A percentile compares a stretch with the other conserved stretches of the same genome.
phyloP scores from a whole-genome alignment of 192 early-diverging fungal genomes.

The Gamsiella multidivaricata region DNA sequence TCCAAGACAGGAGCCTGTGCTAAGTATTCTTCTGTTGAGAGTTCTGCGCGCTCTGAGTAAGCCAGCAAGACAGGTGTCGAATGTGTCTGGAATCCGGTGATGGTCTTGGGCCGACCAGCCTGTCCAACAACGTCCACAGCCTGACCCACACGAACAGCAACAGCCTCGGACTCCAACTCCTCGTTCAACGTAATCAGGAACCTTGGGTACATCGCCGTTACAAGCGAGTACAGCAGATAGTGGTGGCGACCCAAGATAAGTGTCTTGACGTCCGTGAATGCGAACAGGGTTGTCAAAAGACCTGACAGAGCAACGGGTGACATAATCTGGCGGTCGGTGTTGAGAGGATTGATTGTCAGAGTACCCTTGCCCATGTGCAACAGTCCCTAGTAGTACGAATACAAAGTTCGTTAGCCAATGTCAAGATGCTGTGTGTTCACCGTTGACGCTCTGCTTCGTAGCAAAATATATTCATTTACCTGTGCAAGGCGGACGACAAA shows the following conservation, averaged over 20 bases:
- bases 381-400: conserved; percentile 64
- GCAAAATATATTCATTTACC: conserved; percentile 33
- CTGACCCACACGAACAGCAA: conserved; percentile 96
- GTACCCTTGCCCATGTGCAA: conserved; percentile 99
- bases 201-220: conserved; percentile 96
- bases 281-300: conserved; percentile 87
- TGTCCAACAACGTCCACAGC: conserved; percentile 99
- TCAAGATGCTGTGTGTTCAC: too few relatives aligned
- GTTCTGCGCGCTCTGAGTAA: conserved; percentile 95
- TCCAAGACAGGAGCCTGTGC: conserved; percentile 88
- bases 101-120: conserved; percentile 97
- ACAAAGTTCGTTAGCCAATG: neutral
- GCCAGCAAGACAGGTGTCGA: conserved; percentile 96
- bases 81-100: conserved; percentile 99
- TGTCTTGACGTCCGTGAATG: conserved; percentile 92
- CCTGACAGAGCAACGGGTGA: conserved; percentile 90
- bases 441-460: too few relatives aligned
- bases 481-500: conserved; percentile 90
- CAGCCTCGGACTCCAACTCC: conserved; percentile 81
- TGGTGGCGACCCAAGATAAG: conserved; percentile 91
- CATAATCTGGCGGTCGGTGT: conserved; percentile 91
- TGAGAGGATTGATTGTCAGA: conserved; percentile 95
- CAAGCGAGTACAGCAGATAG: conserved; percentile 93
- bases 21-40: conserved; percentile 98
- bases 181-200: conserved; percentile 98